These are phyloP conservation scores for Entomophthora muscae DNA, from an alignment of 371 early-diverging fungal genomes.

Conservation along the genomic window DNA sequence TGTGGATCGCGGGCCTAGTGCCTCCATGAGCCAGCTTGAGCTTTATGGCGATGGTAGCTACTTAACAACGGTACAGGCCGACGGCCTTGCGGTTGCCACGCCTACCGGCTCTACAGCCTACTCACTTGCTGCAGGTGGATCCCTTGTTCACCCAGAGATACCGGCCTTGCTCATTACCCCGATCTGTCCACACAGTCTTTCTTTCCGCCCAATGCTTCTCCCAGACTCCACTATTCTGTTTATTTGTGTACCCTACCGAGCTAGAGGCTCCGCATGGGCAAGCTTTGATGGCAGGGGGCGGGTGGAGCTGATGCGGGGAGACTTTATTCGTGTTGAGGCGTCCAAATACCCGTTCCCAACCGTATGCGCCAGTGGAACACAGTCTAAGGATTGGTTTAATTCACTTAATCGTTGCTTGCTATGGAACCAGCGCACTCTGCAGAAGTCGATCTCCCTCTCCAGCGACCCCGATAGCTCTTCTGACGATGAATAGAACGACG, in stretches of 20 bases:
- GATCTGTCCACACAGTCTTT: conserved; percentile 85
- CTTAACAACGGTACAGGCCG: conserved; percentile 71
- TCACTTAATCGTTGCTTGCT: conserved; percentile 53
- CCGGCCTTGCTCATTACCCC: conserved; percentile 82
- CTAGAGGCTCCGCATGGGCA: conserved; percentile 51
- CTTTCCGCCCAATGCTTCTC: conserved; percentile 82
- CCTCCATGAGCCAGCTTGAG: conserved; percentile 75
- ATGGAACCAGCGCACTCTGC: conserved; percentile 68
- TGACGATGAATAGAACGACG: too few species aligned
- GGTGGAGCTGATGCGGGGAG: conserved; percentile 73
- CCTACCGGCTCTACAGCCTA: conserved; percentile 94
- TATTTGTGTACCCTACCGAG: conserved; percentile 48
- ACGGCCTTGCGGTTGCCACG: conserved; percentile 79
- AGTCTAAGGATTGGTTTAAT: conserved; percentile 68
- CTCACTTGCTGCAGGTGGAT: conserved; percentile 80
- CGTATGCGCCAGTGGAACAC: conserved; percentile 50
- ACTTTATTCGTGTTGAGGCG: conserved; percentile 66
- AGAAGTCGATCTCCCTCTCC: conserved; percentile 32
- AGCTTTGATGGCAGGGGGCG: conserved; percentile 82
- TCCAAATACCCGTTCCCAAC: conserved; percentile 78
- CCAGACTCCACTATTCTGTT: conserved; percentile 70
- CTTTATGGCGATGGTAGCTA: conserved; percentile 73
- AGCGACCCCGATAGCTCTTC: conserved; percentile 21
- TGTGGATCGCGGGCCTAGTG: conserved; percentile 73
- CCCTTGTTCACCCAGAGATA: conserved; percentile 86